A percentile compares a stretch with the other conserved stretches of the same genome.
phyloP scores from a whole-genome alignment of 768 basidiomycete species.

The Ramaria rubella region DNA sequence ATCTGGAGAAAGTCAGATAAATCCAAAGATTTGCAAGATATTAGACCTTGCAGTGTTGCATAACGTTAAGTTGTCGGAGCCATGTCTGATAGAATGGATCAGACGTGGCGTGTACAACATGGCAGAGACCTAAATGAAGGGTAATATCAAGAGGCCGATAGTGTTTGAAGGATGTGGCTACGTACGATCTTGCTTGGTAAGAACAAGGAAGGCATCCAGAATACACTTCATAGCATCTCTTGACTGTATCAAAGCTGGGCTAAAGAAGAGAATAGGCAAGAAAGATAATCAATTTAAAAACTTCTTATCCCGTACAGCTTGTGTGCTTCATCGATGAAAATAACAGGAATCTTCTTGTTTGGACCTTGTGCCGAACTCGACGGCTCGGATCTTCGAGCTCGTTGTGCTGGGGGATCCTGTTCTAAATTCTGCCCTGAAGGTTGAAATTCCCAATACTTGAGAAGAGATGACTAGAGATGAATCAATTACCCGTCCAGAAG shows the following conservation, averaged over 20 bases:
- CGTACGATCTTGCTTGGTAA: slow-evolving; percentile 70
- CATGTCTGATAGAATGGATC: slow-evolving; percentile 83
- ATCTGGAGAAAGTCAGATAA: slow-evolving; percentile 37
- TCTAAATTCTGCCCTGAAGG: slow-evolving; percentile 29
- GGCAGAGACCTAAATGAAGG: slow-evolving; percentile 44
- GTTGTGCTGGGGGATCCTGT: slow-evolving; percentile 25
- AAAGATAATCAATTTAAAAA: background rate
- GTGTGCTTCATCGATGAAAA: slow-evolving; percentile 85
- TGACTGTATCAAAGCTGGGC: slow-evolving; percentile 69
- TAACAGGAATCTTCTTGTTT: slow-evolving; percentile 66
- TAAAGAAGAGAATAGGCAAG: slow-evolving; percentile 22
- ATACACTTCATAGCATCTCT: slow-evolving; percentile 78
- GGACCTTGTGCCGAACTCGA: background rate
- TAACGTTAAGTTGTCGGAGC: slow-evolving; percentile 72
- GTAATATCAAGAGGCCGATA: background rate
- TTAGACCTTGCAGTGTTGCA: slow-evolving; percentile 73
- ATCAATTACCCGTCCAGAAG: background rate
- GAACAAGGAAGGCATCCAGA: slow-evolving; percentile 77
- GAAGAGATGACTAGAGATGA: slow-evolving; percentile 47
- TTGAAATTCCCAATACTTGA: slow-evolving; percentile 69
- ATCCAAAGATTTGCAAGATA: background rate
- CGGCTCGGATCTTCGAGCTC: slow-evolving; percentile 21
- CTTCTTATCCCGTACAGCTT: slow-evolving; percentile 46
- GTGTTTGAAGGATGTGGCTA: background rate
- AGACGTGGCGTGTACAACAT: slow-evolving; percentile 76